Conservation (phyloP, 805 yeast species). For the Teunomyces atbi region DNA sequence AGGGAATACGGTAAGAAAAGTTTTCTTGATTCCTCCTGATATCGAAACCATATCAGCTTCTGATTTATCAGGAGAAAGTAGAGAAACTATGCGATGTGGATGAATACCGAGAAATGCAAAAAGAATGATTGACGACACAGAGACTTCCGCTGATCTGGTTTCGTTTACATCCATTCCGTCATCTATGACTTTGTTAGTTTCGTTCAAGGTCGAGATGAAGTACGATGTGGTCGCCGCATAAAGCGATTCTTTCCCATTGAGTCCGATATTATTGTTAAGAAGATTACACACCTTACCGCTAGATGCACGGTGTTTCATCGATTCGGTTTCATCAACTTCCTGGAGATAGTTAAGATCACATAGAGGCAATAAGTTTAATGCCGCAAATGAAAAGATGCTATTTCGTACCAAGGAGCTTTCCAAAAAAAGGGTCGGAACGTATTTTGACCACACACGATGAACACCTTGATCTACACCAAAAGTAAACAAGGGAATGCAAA, state of each 20-base stretch:
- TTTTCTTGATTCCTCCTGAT: slow-evolving; percentile 15
- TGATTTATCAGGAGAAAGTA: slow-evolving; percentile 20
- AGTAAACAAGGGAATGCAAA: slow-evolving; percentile 27
- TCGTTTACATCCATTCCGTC: not conserved
- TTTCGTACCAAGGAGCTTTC: slow-evolving; percentile 25
- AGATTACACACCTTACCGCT: not conserved
- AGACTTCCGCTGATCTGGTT: slow-evolving; percentile 13
- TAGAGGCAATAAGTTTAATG: slow-evolving; percentile 25
- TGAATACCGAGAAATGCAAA: slow-evolving; percentile 32
- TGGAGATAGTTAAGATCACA: slow-evolving; percentile 14
- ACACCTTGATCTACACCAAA: slow-evolving; percentile 19
- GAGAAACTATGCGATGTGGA: slow-evolving; percentile 28
- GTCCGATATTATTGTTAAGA: slow-evolving; percentile 1
- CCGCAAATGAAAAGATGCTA: slow-evolving; percentile 22
- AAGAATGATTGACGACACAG: slow-evolving; percentile 20
- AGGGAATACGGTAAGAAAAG: slow-evolving; percentile 1
- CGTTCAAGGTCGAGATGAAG: slow-evolving; percentile 18
- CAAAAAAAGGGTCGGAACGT: slow-evolving; percentile 26
- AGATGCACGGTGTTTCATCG: not conserved
- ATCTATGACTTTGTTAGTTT: slow-evolving; percentile 10
- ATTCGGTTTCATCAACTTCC: slow-evolving; percentile 5
- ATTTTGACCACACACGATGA: slow-evolving; percentile 23
- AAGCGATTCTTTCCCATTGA: slow-evolving; percentile 11
- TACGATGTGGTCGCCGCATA: slow-evolving; percentile 20
- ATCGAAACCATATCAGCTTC: slow-evolving; percentile 22